phyloP scores from a whole-genome alignment of 176 grass and related monocot species.

The Thalia dealbata region DNA sequence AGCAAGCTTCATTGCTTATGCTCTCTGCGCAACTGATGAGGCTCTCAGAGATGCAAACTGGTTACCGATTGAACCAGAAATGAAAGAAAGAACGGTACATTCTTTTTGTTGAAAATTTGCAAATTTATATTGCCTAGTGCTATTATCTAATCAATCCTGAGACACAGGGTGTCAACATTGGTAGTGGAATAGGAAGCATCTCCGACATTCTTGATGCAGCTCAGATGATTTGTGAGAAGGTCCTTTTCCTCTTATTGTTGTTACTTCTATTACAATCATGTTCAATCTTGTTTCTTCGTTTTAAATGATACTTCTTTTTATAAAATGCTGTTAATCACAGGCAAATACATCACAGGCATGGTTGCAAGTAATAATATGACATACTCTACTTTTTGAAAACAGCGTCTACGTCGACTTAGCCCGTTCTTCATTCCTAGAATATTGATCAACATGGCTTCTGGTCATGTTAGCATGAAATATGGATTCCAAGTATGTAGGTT shows the following conservation, averaged over 20 bases:
- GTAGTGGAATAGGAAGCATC: constrained; percentile 86
- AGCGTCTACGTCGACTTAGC: constrained; percentile 73
- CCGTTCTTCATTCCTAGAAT: constrained; percentile 88
- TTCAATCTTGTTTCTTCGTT: background rate
- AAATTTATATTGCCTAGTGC: background rate
- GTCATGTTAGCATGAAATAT: constrained; percentile 94
- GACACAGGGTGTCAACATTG: constrained; percentile 78
- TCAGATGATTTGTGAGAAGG: constrained; percentile 73
- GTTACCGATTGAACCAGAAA: constrained; percentile 45
- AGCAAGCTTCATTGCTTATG: constrained; percentile 80
- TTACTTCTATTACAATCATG: background rate
- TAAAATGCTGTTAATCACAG: background rate
- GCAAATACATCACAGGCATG: background rate
- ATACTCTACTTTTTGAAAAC: constrained; percentile 16
- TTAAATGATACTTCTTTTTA: background rate
- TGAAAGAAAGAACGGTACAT: constrained; percentile 80
- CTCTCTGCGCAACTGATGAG: constrained; percentile 85
- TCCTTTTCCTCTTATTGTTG: constrained; percentile 16
- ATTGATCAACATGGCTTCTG: constrained; percentile 97
- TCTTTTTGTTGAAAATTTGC: background rate
- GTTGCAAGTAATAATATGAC: constrained; percentile 4
- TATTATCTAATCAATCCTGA: constrained; percentile 29
- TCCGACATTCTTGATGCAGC: constrained; percentile 75
- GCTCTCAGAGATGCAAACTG: constrained; percentile 83
- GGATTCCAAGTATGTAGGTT: constrained; percentile 58